A percentile compares a stretch with the other conserved stretches of the same genome.
Conservation (phyloP, 2,329 filamentous ascomycete species). For the Botrytis aclada region DNA sequence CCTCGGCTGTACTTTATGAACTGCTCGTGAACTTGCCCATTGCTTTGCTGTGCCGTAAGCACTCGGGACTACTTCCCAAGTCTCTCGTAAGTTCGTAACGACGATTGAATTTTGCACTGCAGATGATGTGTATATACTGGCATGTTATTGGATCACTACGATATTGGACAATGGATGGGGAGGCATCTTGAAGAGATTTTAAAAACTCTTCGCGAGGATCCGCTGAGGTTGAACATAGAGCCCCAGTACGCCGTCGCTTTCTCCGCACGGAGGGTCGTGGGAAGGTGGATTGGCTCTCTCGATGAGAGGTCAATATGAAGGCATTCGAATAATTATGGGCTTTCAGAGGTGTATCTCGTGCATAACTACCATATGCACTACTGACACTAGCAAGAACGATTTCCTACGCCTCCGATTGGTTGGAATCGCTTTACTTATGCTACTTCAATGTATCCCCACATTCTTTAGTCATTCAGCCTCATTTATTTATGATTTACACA, state of each 20-base stretch:
- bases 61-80: neutral
- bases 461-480: neutral
- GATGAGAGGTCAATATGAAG: neutral
- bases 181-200: neutral
- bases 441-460: neutral
- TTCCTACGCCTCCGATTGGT: neutral
- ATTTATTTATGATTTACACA: neutral
- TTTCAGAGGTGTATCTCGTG: neutral
- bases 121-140: neutral
- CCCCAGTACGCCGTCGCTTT: neutral
- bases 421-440: neutral
- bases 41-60: neutral
- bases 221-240: neutral
- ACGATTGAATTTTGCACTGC: neutral
- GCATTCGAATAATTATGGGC: neutral
- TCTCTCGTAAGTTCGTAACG: neutral
- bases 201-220: neutral
- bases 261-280: neutral
- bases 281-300: neutral
- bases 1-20: neutral
- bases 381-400: neutral
- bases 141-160: neutral
- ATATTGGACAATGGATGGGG: neutral
- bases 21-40: neutral
- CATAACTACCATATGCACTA: neutral